Conservation (phyloP, 306 rosid species). For the Ammopiptanthus mongolicus region DNA sequence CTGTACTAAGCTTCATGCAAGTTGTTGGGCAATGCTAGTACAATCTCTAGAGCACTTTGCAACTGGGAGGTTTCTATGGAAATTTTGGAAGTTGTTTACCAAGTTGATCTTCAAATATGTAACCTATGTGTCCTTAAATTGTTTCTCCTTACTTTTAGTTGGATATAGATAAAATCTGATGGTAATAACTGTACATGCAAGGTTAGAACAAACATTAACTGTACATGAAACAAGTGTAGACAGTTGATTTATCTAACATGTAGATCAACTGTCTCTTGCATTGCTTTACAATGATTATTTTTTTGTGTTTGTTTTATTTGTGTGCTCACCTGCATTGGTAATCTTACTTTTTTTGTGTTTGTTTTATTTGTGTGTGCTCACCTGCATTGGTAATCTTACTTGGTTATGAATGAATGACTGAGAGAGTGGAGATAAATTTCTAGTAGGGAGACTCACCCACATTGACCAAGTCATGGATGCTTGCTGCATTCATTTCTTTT, state of each 20-base stretch:
- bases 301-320: too few relatives aligned
- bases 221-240: not conserved
- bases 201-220: too few relatives aligned
- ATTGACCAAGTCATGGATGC: too few relatives aligned
- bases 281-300: not conserved
- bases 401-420: too few relatives aligned
- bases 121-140: constrained; percentile 23
- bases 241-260: not conserved
- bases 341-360: not conserved
- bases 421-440: too few relatives aligned
- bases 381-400: not conserved
- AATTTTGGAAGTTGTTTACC: constrained; percentile 16
- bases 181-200: too few relatives aligned
- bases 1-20: not conserved
- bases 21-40: constrained; percentile 15
- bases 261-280: not conserved
- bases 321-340: too few relatives aligned
- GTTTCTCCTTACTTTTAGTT: constrained; percentile 37
- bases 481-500: too few relatives aligned
- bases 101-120: constrained; percentile 24
- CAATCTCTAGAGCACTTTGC: constrained; percentile 21
- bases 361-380: not conserved
- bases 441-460: too few relatives aligned
- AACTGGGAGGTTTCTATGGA: constrained; percentile 28
- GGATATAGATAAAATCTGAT: constrained; percentile 30